Conservation (phyloP, 495 filamentous ascomycete genomes). For the Aspergillus bridgeri region DNA sequence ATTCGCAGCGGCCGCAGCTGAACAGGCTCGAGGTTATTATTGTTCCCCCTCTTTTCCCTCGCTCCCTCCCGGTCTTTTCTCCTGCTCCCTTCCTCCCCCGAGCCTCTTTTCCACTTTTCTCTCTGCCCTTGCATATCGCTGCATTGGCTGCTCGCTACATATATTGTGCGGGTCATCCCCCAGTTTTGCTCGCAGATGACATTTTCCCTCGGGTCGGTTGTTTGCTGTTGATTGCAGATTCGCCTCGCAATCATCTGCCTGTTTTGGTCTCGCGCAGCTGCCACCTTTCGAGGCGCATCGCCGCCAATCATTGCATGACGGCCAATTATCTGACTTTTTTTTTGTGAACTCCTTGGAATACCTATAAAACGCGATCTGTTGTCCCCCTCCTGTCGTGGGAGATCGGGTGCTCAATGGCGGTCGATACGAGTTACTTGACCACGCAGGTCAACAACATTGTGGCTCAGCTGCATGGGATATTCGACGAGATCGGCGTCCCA, state of each 20-base stretch:
- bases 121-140: slow-evolving; percentile 23
- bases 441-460: slow-evolving; percentile 93
- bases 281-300: slow-evolving; percentile 19
- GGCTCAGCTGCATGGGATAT: slow-evolving; percentile 83
- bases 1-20: slow-evolving; percentile 12
- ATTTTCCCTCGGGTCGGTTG: slow-evolving; percentile 10
- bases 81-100: background rate
- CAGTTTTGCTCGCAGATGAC: slow-evolving; percentile 16
- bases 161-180: slow-evolving; percentile 17
- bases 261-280: slow-evolving; percentile 17
- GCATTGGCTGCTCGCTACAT: slow-evolving; percentile 16
- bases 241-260: slow-evolving; percentile 5
- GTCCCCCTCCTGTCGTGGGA: slow-evolving; percentile 24
- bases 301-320: slow-evolving; percentile 18
- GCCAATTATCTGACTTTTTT: slow-evolving; percentile 3
- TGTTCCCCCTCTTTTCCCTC: slow-evolving; percentile 12
- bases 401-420: slow-evolving; percentile 54
- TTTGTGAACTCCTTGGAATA: slow-evolving; percentile 11
- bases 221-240: slow-evolving; percentile 22
- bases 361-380: slow-evolving; percentile 3
- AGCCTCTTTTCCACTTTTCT: slow-evolving; percentile 4
- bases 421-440: slow-evolving; percentile 87
- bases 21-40: slow-evolving; percentile 4
- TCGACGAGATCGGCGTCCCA: slow-evolving; percentile 92
- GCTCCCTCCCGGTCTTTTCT: background rate